Evolutionary conservation across 257 asterid genomes (phyloP), one percentile per base, ranked within the genome.

Genomic region (Phtheirospermum japonicum): DNA sequence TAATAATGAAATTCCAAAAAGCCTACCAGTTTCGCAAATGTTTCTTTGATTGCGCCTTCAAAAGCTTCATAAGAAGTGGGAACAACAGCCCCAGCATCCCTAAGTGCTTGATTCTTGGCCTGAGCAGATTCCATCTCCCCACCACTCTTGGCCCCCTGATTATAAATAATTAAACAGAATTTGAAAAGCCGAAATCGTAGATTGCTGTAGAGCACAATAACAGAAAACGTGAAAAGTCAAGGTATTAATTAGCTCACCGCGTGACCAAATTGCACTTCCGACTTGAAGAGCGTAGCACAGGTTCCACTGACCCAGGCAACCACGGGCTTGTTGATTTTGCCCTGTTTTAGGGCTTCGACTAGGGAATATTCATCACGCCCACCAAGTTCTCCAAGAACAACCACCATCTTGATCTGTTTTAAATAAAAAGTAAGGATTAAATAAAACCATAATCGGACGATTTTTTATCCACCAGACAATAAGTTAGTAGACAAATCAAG

Each of bases 231-330:
- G 39, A 40, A 50, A 30, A 30, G 10, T 0, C 2, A 40, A 57
- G 68, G 71, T 9, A 9, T n/a, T 12, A 40, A 40, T 11, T 50
- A 51, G 71, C 95, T 86, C 77, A 93, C 97, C 84, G 99, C 99
- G 69, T 93, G 99, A 71, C 99, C 99, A 74, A 93, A 93, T 73
- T 93, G 99, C 34, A 93, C 97, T 89, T 93, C 99, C n/a, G 99
- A 93, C 72, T 89, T 93, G 84, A 93, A 93, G 73, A 93, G 97
- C 34, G 58, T 89, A 31, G 97, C 99, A 56, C 99, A 92, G 59
- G 99, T 92, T 70, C 99, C 99, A 76, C 99, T 92, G 72, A 92
- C 99, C 99, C 99, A 92, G 61, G 99, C 99, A 70, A 83, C 97
- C 46, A 92, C 96, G 34, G 99, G 97, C 72, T 89, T 92, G 78